These are phyloP conservation scores for Talaromyces trachyspermus DNA, from an alignment of 495 filamentous ascomycete genomes.

Conservation along the genomic window DNA sequence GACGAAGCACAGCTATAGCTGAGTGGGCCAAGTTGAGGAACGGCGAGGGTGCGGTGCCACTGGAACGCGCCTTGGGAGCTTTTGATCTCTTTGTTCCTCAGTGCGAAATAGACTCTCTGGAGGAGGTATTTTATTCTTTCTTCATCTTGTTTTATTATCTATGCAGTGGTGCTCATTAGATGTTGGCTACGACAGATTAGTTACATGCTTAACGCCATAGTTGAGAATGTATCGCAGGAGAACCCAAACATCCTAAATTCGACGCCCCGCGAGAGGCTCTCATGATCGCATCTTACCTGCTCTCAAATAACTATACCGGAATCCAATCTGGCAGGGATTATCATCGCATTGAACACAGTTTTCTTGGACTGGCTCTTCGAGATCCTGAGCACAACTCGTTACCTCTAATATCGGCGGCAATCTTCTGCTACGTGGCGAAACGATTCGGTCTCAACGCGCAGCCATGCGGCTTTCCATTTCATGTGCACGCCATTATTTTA, in stretches of 20 bases:
- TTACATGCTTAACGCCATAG: constrained; percentile 55
- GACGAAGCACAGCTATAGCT: constrained; percentile 68
- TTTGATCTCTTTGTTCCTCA: constrained; percentile 85
- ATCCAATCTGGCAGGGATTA: constrained; percentile 58
- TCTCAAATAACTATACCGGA: constrained; percentile 58
- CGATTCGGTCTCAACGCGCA: constrained; percentile 61
- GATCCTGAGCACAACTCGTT: constrained; percentile 60
- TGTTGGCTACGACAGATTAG: constrained; percentile 40
- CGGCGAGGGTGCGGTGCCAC: constrained; percentile 41
- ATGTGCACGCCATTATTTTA: constrained; percentile 68
- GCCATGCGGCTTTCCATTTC: constrained; percentile 69
- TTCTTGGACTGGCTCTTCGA: constrained; percentile 63
- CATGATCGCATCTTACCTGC: constrained; percentile 58
- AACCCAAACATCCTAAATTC: constrained; percentile 42
- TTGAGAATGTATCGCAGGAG: constrained; percentile 39
- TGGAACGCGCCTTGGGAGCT: constrained; percentile 69
- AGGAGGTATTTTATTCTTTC: constrained; percentile 48
- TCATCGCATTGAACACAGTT: constrained; percentile 73
- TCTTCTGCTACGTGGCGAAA: constrained; percentile 60
- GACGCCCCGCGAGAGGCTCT: constrained; percentile 59
- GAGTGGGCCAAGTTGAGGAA: constrained; percentile 58
- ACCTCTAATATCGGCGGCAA: constrained; percentile 69
- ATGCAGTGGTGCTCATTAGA: background rate
- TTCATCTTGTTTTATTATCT: background rate
- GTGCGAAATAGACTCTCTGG: constrained; percentile 59